Percentiles rank a stretch among this genome's conserved stretches.
Evolutionary conservation across 2,329 filamentous ascomycete species (phyloP).

Genomic region (Aspergillus sp.): DNA sequence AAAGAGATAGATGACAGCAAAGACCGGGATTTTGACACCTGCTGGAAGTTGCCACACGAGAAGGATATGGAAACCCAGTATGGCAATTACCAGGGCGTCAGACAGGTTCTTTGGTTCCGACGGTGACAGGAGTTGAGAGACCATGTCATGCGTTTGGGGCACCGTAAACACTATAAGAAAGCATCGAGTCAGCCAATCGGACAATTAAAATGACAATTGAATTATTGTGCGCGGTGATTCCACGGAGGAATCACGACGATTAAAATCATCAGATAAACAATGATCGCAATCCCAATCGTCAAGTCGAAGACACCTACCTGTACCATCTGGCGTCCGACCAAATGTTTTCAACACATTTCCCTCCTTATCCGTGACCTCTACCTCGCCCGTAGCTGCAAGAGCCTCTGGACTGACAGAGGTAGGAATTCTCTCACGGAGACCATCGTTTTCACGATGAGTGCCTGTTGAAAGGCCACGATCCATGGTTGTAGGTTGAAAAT

Average conservation of each 20-base stretch:
- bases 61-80: constrained; percentile 71
- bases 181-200: constrained; percentile 14
- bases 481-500: constrained; percentile 19
- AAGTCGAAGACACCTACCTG: constrained; percentile 56
- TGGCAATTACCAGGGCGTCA: constrained; percentile 72
- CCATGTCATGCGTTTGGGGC: constrained; percentile 96
- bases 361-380: constrained; percentile 43
- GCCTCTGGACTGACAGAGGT: constrained; percentile 43
- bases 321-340: constrained; percentile 86
- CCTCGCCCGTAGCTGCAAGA: constrained; percentile 24
- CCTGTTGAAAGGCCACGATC: constrained; percentile 35
- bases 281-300: no score
- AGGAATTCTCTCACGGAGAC: constrained; percentile 46
- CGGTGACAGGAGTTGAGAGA: constrained; percentile 91
- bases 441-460: constrained; percentile 29
- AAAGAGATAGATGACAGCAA: constrained; percentile 80
- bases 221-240: background rate
- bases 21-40: constrained; percentile 66
- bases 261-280: no score
- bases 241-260: no score
- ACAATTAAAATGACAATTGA: constrained; percentile 4
- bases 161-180: constrained; percentile 78
- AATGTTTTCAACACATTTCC: constrained; percentile 70
- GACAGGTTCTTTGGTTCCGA: constrained; percentile 93
- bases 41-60: constrained; percentile 69